Evolutionary conservation across 106 monocot species (phyloP).

Genomic region (Xerophyta viscosa): DNA sequence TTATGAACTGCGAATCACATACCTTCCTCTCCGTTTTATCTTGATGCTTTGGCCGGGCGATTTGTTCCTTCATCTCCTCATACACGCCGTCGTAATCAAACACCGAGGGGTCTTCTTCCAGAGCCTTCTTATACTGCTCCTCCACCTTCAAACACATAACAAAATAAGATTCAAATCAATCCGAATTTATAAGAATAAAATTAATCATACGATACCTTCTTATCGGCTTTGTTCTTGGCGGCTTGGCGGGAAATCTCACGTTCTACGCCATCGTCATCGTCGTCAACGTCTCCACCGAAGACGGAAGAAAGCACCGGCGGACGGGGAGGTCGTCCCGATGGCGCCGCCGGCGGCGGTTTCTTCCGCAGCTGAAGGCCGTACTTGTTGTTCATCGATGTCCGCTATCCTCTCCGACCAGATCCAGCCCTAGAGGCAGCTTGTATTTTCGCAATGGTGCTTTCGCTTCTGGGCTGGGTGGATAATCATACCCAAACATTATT

Average conservation of each 20-base stretch:
- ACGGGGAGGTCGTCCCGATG: slow-evolving; percentile 13
- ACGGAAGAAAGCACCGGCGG: slow-evolving; percentile 14
- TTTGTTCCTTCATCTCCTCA: slow-evolving; percentile 77
- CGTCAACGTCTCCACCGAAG: slow-evolving; percentile 20
- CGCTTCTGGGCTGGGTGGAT: too few relatives aligned
- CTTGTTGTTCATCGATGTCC: slow-evolving; percentile 35
- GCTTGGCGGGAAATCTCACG: slow-evolving; percentile 46
- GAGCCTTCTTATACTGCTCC: slow-evolving; percentile 75
- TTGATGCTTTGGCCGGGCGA: slow-evolving; percentile 48
- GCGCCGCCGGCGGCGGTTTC: slow-evolving; percentile 15
- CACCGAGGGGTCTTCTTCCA: slow-evolving; percentile 80
- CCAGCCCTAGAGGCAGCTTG: too few relatives aligned
- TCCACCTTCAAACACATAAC: too few relatives aligned
- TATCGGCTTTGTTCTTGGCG: slow-evolving; percentile 30
- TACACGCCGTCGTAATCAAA: slow-evolving; percentile 90
- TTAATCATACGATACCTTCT: slow-evolving; percentile 21
- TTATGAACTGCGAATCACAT: background rate
- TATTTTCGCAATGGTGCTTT: too few relatives aligned
- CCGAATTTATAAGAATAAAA: background rate
- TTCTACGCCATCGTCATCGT: slow-evolving; percentile 41
- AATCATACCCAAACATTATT: too few relatives aligned
- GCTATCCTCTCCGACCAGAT: too few relatives aligned
- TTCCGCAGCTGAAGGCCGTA: slow-evolving; percentile 49
- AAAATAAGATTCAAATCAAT: too few relatives aligned
- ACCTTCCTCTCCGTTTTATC: slow-evolving; percentile 68